Base-by-base conservation (phyloP, 2,329 filamentous ascomycete genomes). In the Scopulariopsis brevicaulis region DNA sequence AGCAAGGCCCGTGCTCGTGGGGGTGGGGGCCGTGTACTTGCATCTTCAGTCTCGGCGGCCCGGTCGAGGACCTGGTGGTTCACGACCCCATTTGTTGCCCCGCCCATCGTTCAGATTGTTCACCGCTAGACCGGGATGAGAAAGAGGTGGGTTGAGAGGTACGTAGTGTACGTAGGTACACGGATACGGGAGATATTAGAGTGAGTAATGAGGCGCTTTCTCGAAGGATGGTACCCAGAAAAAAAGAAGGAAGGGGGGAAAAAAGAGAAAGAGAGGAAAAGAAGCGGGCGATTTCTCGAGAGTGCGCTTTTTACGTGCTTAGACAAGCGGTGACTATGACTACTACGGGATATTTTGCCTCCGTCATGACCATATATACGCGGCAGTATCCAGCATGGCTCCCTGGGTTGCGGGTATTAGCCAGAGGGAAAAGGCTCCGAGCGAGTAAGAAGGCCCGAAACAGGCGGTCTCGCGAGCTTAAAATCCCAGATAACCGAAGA, bases 21-120 rank as follows among this genome's bases (percentile, higher is more conserved):
- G 34, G 20, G 20, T 20, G 24, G 35, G 40, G 14, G n/a, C n/a
- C 7, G 25, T n/a, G 37, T 12, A 67, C 74, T 71, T 66, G 76
- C 76, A 69, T 78, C 75, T 53, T 76, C 70, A 46, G 75, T 69
- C 62, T 78, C 76, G 56, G 70, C 71, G 34, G 74, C 75, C 59
- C 75, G 68, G 58, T 72, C 66, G 46, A 73, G 46, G 34, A 58
- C 48, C n/a, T 54, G 55, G 25, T 28, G 40, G 34, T 57, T 35
- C 4, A 32, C 43, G 3, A 43, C 22, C 15, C 46, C 28, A 52
- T 57, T 57, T 28, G 55, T 46, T n/a, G 40, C 15, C 40, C 40
- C 40, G 6, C 15, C 40, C 40, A 46, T 46, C 28, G 18, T 46
- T 46, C 40, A 46, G 40, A 46, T 15, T n/a, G 4, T 43, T 46